Base-by-base conservation (phyloP, 441 rosid genomes). In the Erysimum cheiri region DNA sequence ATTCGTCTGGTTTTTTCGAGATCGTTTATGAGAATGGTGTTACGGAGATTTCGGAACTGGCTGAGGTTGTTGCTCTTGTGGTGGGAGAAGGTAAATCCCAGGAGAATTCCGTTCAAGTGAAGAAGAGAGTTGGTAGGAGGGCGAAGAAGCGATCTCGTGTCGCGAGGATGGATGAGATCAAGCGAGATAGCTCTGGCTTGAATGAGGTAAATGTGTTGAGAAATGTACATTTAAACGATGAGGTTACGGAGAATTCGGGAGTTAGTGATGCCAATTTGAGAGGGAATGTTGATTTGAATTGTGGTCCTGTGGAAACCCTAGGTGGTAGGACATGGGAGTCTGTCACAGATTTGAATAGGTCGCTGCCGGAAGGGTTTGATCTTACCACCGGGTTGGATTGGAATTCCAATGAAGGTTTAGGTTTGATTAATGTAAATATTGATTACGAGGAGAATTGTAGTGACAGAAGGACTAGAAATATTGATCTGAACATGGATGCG, bases 401-500 rank as follows among this genome's bases (percentile, higher is more conserved):
- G 71, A 85, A 85, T 81, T 70, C 80, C 75, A 88, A 86, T 60
- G 95, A 83, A 17, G 82, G 76, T 22, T 47, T 82, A 68, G 81
- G 78, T 74, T 77, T 64, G 52, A 39, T 64, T 47, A 64, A 70
- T 41, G 73, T 78, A 17, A 71, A 76, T 69, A 44, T 76, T 14
- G 76, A 56, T 63, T 85, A 62, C 39, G 85, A 64, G 17, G 74
- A 59, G 22, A 59, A 35, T 66, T 43, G n/a, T 41, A 17, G 68
- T 49, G 68, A 52, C 5, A 60, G 46, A 76, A 70, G 36, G 81
- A 83, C 80, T 41, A 82, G 76, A 36, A 79, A 74, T 72, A 87
- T 92, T 56, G 99, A 95, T 87, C 76, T 95, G 69, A 95, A 92
- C 77, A 60, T 92, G 85, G 98, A 88, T 60, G 88, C 75, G 1